Evolutionary conservation across 441 rosid species (phyloP).

Genomic region (Adansonia madagascariensis): DNA sequence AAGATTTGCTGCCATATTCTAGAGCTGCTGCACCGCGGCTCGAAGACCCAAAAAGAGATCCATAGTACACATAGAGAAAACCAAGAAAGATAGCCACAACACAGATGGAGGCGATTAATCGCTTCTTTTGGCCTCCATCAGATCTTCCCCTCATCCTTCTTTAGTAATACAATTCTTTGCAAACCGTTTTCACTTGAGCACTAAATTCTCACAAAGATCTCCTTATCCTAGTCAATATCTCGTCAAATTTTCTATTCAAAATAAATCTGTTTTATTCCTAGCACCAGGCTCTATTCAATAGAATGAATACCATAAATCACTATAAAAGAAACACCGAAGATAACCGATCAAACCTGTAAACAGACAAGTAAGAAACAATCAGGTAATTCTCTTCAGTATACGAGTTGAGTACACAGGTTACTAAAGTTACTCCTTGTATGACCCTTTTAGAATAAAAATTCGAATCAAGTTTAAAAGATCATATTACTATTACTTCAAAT

Average conservation of each 20-base stretch:
- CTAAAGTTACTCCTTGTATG: not conserved
- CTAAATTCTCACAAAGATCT: slow-evolving; percentile 38
- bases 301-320: not conserved
- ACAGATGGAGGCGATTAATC: slow-evolving; percentile 48
- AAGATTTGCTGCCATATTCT: slow-evolving; percentile 80
- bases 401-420: not conserved
- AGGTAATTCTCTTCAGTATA: not conserved
- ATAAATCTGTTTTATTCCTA: not conserved
- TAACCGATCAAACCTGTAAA: slow-evolving; percentile 24
- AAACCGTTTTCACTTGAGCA: slow-evolving; percentile 22
- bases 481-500: slow-evolving; percentile 4
- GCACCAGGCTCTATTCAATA: slow-evolving; percentile 16
- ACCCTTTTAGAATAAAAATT: not conserved
- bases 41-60: slow-evolving; percentile 57
- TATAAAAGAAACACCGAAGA: not conserved
- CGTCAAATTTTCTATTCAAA: slow-evolving; percentile 15
- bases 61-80: slow-evolving; percentile 62
- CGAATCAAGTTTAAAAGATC: slow-evolving; percentile 3
- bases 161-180: slow-evolving; percentile 24
- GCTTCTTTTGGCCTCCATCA: slow-evolving; percentile 73
- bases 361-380: slow-evolving; percentile 14
- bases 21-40: slow-evolving; percentile 66
- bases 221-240: slow-evolving; percentile 30
- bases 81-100: slow-evolving; percentile 48
- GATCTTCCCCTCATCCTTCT: slow-evolving; percentile 68